Percentiles rank a stretch among this genome's conserved stretches.
Conservation (phyloP, 164 flowering plant genomes). For the Hamamelis virginiana region DNA sequence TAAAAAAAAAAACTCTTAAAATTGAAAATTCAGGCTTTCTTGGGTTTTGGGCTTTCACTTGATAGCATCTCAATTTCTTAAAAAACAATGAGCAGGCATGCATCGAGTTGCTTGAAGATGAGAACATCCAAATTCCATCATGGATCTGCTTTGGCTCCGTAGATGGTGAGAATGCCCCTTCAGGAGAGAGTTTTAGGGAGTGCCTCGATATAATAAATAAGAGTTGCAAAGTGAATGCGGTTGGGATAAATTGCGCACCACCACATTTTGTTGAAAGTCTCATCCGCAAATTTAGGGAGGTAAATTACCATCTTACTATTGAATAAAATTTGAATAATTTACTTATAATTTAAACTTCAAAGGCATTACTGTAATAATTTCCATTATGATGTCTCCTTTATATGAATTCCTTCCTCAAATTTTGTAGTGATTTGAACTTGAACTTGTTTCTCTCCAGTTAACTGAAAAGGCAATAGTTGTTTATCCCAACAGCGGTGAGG, state of each 20-base stretch:
- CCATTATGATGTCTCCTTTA: not conserved
- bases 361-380: too few species aligned
- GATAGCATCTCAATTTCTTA: too few species aligned
- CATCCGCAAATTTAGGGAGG: slow-evolving; percentile 58
- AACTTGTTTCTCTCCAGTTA: slow-evolving; percentile 34
- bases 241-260: slow-evolving; percentile 89
- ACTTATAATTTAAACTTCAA: too few species aligned
- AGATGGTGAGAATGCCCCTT: slow-evolving; percentile 79
- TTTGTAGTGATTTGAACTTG: not conserved
- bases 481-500: slow-evolving; percentile 90
- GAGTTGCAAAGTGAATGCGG: slow-evolving; percentile 53
- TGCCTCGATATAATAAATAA: slow-evolving; percentile 60
- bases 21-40: too few species aligned
- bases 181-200: slow-evolving; percentile 77
- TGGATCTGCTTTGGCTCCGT: slow-evolving; percentile 89
- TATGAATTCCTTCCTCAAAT: not conserved
- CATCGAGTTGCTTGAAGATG: slow-evolving; percentile 80
- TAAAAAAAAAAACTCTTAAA: too few species aligned
- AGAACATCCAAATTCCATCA: slow-evolving; percentile 61
- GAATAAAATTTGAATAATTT: not conserved
- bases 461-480: slow-evolving; percentile 64
- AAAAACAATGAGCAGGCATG: slow-evolving; percentile 51
- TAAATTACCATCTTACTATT: slow-evolving; percentile 16
- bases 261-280: slow-evolving; percentile 72
- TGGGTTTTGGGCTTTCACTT: too few species aligned